Base-by-base conservation (phyloP, 352 stramenopile species). In the Globisporangium recalcitrans region DNA sequence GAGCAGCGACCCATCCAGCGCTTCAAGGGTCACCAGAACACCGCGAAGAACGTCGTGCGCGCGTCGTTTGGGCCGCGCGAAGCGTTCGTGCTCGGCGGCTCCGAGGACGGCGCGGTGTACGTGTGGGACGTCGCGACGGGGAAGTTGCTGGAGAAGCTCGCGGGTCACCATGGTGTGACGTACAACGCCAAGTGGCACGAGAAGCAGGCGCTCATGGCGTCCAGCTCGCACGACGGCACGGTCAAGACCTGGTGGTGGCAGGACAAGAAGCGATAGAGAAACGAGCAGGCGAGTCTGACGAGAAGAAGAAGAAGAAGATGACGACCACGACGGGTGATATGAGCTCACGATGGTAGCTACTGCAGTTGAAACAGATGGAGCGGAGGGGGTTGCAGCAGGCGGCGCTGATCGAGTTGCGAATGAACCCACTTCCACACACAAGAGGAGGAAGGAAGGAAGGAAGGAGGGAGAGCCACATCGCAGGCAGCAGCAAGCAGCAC, bases 1-100 rank as follows among this genome's bases (percentile, higher is more conserved):
- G 83, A 92, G 60, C 80, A 89, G 62, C 79, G 80, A 27, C 85
- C 87, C 0, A 67, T 95, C 8, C 85, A 92, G 69, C 85, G 86
- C 48, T 96, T 96, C 70, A 93, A 94, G 67, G 87, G 87, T 27
- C 87, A 96, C 55, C 85, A 95, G 66, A 96, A 95, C 60, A 96
- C 82, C 9, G 87, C 87, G 36, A 94, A 95, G 73, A 96, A 96
- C 64, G 77, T 95, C 24, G 83, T 95, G 16, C 85, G 87, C 4
- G 85, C 85, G 21, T 79, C 85, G 42, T 96, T 96, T 70, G 84
- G 87, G 9, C 87, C 87, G 2, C 78, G 84, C 9, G 85, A 96
- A 58, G 84, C 83, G 40, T 93, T 96, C 58, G 84, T 95, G n/a
- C 64, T 96, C 21, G 83, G 84, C 26, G 85, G 87, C 22, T 96